phyloP scores from a whole-genome alignment of 2,329 filamentous ascomycete species.

The Penicillium paneum region DNA sequence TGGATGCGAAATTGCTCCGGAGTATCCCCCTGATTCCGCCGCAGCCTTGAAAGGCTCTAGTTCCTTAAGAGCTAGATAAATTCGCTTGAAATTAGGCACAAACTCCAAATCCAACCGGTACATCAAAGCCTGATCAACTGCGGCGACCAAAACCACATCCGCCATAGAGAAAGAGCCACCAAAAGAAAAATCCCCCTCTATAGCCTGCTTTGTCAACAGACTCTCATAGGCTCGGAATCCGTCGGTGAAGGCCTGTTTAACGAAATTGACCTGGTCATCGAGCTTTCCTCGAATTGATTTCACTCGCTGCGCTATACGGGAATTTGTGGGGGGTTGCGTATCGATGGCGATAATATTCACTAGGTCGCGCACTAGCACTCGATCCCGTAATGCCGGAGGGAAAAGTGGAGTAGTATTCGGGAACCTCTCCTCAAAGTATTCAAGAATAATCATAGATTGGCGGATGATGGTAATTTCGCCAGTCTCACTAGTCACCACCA shows the following conservation, averaged over 20 bases:
- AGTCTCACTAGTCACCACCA: background rate
- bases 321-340: background rate
- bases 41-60: background rate
- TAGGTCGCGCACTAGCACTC: background rate
- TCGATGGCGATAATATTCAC: background rate
- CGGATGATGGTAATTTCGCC: background rate
- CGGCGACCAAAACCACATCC: background rate
- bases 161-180: background rate
- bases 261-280: background rate
- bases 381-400: background rate
- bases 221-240: background rate
- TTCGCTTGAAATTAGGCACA: background rate
- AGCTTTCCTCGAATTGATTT: background rate
- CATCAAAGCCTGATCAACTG: background rate
- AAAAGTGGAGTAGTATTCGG: background rate
- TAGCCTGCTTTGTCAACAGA: background rate
- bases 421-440: background rate
- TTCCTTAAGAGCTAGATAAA: background rate
- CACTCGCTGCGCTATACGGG: background rate
- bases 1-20: background rate
- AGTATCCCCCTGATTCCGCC: background rate
- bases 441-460: background rate
- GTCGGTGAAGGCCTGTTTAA: background rate
- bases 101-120: background rate
- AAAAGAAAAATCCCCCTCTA: background rate